A percentile compares a stretch with the other conserved stretches of the same genome.
Evolutionary conservation across 106 monocot genomes (phyloP).

Genomic region (Triglochin maritima): DNA sequence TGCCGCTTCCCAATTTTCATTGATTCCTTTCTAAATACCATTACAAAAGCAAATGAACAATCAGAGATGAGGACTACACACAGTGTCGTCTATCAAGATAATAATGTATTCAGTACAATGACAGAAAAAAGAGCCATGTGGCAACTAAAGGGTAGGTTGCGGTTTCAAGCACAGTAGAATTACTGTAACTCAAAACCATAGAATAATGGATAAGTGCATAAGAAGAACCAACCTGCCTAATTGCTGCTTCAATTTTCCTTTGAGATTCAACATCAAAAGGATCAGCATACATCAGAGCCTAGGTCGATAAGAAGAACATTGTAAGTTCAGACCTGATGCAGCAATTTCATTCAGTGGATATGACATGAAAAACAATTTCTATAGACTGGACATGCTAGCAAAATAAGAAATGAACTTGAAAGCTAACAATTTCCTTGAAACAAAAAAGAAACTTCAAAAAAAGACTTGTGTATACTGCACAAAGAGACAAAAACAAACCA

Average conservation of each 20-base stretch:
- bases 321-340: not conserved
- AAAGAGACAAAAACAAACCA: too few species aligned
- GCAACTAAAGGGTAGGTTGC: not conserved
- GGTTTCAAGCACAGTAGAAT: not conserved
- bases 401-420: too few species aligned
- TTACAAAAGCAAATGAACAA: not conserved
- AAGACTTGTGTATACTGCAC: too few species aligned
- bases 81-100: too few species aligned
- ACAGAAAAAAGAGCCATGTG: too few species aligned
- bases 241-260: constrained; percentile 85
- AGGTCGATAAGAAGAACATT: constrained; percentile 8
- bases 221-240: constrained; percentile 49
- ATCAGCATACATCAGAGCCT: constrained; percentile 93
- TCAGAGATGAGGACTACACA: not conserved
- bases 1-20: constrained; percentile 98
- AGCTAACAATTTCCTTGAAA: too few species aligned
- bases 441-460: too few species aligned
- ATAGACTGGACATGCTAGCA: too few species aligned
- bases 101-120: too few species aligned
- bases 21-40: constrained; percentile 67
- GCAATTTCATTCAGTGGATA: not conserved
- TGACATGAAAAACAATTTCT: not conserved
- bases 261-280: constrained; percentile 89
- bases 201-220: too few species aligned
- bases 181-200: not conserved